phyloP scores from a whole-genome alignment of 2,329 filamentous ascomycete species.

The Colletotrichum theobromicola region DNA sequence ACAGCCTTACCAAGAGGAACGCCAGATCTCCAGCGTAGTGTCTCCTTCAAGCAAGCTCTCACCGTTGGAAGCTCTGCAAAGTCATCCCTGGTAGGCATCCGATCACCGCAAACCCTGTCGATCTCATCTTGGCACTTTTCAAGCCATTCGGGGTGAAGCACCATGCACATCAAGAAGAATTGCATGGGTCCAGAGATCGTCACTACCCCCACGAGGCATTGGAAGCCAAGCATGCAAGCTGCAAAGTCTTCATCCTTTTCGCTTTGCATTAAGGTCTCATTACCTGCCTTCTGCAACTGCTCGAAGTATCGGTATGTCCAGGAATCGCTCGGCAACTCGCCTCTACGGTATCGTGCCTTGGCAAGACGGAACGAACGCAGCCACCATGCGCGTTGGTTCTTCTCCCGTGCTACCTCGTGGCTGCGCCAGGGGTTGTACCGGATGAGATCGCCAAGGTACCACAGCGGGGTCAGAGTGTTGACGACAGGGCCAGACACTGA shows the following conservation, averaged over 20 bases:
- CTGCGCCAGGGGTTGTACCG: slow-evolving; percentile 52
- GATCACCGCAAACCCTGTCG: slow-evolving; percentile 58
- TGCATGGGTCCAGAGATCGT: slow-evolving; percentile 55
- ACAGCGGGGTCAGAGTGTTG: slow-evolving; percentile 55
- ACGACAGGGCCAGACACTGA: slow-evolving; percentile 56
- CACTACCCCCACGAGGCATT: slow-evolving; percentile 56
- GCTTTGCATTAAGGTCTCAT: slow-evolving; percentile 42
- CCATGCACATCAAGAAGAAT: slow-evolving; percentile 59
- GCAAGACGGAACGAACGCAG: slow-evolving; percentile 43
- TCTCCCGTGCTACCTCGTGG: slow-evolving; percentile 48
- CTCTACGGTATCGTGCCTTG: slow-evolving; percentile 43
- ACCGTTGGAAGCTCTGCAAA: slow-evolving; percentile 56
- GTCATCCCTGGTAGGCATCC: slow-evolving; percentile 56
- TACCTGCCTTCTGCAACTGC: slow-evolving; percentile 44
- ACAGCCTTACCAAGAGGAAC: slow-evolving; percentile 51
- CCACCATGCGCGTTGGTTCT: slow-evolving; percentile 52
- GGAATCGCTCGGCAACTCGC: slow-evolving; percentile 48
- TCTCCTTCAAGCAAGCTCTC: slow-evolving; percentile 62
- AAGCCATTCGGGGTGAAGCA: slow-evolving; percentile 58
- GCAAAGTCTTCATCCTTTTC: slow-evolving; percentile 50
- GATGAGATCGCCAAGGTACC: slow-evolving; percentile 45
- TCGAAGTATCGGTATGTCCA: slow-evolving; percentile 56
- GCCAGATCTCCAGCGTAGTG: slow-evolving; percentile 61
- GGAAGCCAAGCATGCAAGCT: slow-evolving; percentile 56
- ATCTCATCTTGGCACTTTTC: slow-evolving; percentile 61